Conservation (phyloP, 1,139 yeast species). For the Chernovozyma sophiae-reginae region DNA sequence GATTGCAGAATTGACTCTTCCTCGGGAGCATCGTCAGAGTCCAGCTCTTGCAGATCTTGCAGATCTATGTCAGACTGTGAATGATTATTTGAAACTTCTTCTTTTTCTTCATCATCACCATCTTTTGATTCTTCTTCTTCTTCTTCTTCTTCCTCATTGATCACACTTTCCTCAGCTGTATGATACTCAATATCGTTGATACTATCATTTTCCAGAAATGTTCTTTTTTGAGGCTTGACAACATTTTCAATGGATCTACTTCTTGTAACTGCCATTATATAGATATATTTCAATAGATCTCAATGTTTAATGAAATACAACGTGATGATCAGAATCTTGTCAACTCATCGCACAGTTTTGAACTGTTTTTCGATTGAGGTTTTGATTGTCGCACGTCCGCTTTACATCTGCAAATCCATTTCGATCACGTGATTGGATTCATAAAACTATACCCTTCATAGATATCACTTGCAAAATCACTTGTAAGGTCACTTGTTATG, state of each 20-base stretch:
- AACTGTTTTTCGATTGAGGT: no score
- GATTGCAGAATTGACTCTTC: constrained; percentile 36
- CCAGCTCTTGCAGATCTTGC: constrained; percentile 11
- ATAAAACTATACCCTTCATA: no score
- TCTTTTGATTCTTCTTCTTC: constrained; percentile 11
- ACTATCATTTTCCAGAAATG: constrained; percentile 23
- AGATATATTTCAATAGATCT: no score
- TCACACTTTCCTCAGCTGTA: constrained; percentile 15
- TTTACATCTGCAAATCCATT: no score
- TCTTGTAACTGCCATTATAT: not conserved
- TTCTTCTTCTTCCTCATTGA: constrained; percentile 7
- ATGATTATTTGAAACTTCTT: constrained; percentile 2
- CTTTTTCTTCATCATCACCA: constrained; percentile 10
- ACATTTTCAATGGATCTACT: not conserved
- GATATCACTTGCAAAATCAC: no score
- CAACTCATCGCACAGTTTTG: no score
- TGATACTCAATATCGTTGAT: constrained; percentile 14
- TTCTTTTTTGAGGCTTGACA: constrained; percentile 17
- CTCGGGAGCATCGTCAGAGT: constrained; percentile 42
- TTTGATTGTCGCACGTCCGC: not conserved
- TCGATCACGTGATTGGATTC: no score
- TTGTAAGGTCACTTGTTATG: no score
- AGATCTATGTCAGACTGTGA: no score
- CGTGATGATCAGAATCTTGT: no score
- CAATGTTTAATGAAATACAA: no score